Evolutionary conservation across 495 filamentous ascomycete genomes (phyloP).

Genomic region (Podospora pseudoanserina): DNA sequence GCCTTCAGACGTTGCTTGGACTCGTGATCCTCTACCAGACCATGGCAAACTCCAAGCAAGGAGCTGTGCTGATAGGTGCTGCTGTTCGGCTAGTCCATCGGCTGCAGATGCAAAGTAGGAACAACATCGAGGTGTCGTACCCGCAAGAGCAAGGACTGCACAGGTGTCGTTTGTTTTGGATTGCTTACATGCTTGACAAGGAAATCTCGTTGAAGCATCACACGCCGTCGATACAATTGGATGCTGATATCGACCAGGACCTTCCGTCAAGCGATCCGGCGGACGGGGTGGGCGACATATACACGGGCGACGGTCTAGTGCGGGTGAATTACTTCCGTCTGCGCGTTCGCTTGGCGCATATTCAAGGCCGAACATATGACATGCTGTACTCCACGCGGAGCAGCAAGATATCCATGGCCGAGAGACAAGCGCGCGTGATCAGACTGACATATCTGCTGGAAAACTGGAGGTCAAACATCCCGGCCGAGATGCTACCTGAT

Average conservation of each 20-base stretch:
- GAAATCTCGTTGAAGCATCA: slow-evolving; percentile 29
- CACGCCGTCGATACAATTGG: slow-evolving; percentile 30
- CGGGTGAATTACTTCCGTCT: slow-evolving; percentile 28
- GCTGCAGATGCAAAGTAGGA: slow-evolving; percentile 25
- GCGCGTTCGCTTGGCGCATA: slow-evolving; percentile 28
- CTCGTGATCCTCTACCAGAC: slow-evolving; percentile 30
- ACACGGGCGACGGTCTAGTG: slow-evolving; percentile 25
- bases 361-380: slow-evolving; percentile 31
- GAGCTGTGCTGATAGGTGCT: slow-evolving; percentile 32
- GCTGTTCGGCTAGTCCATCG: slow-evolving; percentile 32
- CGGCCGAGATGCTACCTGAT: slow-evolving; percentile 22
- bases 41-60: slow-evolving; percentile 28
- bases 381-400: slow-evolving; percentile 31
- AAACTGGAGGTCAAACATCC: slow-evolving; percentile 29
- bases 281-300: slow-evolving; percentile 25
- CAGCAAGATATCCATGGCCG: slow-evolving; percentile 19
- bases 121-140: slow-evolving; percentile 16
- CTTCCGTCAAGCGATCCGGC: slow-evolving; percentile 19
- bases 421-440: slow-evolving; percentile 21
- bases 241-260: slow-evolving; percentile 31
- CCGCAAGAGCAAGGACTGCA: slow-evolving; percentile 27
- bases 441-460: slow-evolving; percentile 23
- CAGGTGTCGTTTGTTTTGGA: slow-evolving; percentile 33
- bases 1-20: slow-evolving; percentile 32
- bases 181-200: slow-evolving; percentile 34